A percentile compares a stretch with the other conserved stretches of the same genome.
Evolutionary conservation across 139 green algal species (phyloP).

Genomic region (Chlorella sp.): DNA sequence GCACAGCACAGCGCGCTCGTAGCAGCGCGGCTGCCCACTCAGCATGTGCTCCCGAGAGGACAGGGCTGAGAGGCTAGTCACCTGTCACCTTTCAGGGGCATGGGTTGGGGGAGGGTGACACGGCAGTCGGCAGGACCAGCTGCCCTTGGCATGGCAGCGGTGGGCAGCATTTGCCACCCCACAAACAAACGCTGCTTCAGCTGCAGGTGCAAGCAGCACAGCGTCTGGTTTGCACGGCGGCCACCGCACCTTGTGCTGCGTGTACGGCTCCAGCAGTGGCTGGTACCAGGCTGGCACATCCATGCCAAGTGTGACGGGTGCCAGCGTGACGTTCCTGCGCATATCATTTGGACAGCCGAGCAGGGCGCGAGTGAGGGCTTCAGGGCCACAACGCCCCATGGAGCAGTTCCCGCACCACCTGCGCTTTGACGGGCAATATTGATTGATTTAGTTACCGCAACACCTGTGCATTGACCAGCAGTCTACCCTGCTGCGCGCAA

Average conservation of each 20-base stretch:
- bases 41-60: conserved; percentile 15
- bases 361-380: too few species aligned
- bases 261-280: conserved; percentile 9
- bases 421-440: too few species aligned
- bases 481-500: neutral
- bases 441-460: too few species aligned
- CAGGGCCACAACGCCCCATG: too few species aligned
- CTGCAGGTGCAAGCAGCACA: neutral
- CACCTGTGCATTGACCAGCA: too few species aligned
- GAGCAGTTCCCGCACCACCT: too few species aligned
- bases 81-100: neutral
- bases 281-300: conserved; percentile 16
- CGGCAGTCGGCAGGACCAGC: neutral
- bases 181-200: neutral
- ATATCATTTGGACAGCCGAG: neutral
- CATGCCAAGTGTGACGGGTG: conserved; percentile 5
- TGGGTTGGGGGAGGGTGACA: neutral
- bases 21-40: conserved; percentile 19
- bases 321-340: conserved; percentile 16
- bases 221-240: neutral
- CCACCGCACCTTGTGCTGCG: neutral
- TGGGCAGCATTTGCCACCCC: too few species aligned
- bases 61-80: neutral
- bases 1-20: conserved; percentile 4
- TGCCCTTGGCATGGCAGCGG: too few species aligned